Evolutionary conservation across 257 asterid species (phyloP), one percentile per base, ranked within the genome.

Genomic region (Anisodus acutangulus): DNA sequence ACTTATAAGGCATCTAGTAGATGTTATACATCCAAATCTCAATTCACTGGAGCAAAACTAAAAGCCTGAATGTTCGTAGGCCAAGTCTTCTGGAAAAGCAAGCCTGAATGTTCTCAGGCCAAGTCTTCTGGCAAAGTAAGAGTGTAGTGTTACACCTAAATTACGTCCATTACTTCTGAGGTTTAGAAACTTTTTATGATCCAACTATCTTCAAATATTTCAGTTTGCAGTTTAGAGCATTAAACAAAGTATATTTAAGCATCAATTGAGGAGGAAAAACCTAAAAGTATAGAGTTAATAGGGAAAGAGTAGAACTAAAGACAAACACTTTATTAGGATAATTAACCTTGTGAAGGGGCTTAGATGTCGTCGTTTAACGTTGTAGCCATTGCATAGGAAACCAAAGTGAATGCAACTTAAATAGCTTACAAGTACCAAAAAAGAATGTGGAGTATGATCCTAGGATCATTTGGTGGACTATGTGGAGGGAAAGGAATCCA

Each of bases 381-480:
- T 70, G 81, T 74, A 49, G 60, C 62, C 12, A 74, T 49, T 22
- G 10, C 43, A 74, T 22, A 74, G 62, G 62, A 47, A 49, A 22
- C 45, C 22, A 5, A 49, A 49, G 41, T 11, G 43, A 74, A 74
- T 74, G 81, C 60, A 74, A 74, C 81, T 74, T 74, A 19, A 19
- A 47, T 74, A 47, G 19, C 45, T 74, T 74, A 49, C 6, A 11
- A 7, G 37, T 47, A 49, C 35, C 35, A 31, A 31, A 31, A 31
- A 31, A 31, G 35, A 31, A 31, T 1, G 2, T 31, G 35, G 35
- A 31, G 35, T 31, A 31, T 31, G 35, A 31, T 31, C 35, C 35
- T 1, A 31, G 35, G 35, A 1, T 31, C 35, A 31, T 31, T 31
- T 31, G 35, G 35, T 31, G 35, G 35, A 31, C 35, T 31, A 31